Evolutionary conservation across 1,139 yeast species (phyloP), one percentile per base, ranked within the genome.

Genomic region (Taiozyma sp.): DNA sequence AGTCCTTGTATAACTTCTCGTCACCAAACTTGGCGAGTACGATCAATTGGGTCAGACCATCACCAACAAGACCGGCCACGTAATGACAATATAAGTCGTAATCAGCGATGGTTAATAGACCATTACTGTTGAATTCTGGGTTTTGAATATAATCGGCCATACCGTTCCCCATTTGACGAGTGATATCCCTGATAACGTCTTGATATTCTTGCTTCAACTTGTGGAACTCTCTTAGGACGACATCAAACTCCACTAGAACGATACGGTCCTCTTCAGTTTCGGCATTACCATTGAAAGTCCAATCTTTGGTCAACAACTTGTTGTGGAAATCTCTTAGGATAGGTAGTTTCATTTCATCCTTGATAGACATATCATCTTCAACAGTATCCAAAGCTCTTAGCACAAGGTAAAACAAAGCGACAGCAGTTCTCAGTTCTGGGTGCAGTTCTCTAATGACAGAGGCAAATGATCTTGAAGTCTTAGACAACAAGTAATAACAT

Each of bases 51-150:
- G 98, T 91, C 59, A 91, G 75, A 2, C 99, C 99, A 65, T 91
- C 97, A 50, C 99, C 99, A 44, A 93, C 98, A 51, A 95, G 76
- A 2, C 99, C 99, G 1, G 99, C 99, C 52, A 93, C 99, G 65
- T 92, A 90, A 70, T 92, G 95, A 69, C 99, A 93, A 74, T 93
- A 93, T 57, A 84, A 75, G 66, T 95, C 93, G 66, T 87, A 95
- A 65, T 91, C 99, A 56, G 79, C 75, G 46, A 87, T 69, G 2
- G 97, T 88, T 48, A 74, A 75, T 44, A 93, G 84, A 4, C 98
- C 98, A 55, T 82, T 81, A 61, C 80, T 69, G 67, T 90, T 89
- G 71, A 88, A 89, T 54, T 83, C 78, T 51, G 87, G 95, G 64
- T 88, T 85, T 63, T 80, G 75, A 51, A 90, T 85, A 69, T 92